Evolutionary conservation across 192 early-diverging fungal genomes (phyloP), one percentile per base, ranked within the genome.

Genomic region (Rhizophagus clarus): DNA sequence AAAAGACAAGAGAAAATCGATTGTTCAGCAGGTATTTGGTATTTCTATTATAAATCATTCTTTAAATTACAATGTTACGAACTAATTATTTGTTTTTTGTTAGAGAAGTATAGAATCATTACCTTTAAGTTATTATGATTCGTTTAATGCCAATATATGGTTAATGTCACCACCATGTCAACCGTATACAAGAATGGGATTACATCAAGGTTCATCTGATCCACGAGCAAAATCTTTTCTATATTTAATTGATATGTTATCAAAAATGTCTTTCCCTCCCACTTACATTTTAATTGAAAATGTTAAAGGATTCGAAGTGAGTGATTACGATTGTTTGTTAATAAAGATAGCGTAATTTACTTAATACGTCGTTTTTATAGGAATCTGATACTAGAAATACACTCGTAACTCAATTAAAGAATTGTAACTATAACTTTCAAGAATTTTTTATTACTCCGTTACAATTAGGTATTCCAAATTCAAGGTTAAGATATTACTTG

Each of bases 111-210:
- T 22, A 42, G 9, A n/a, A 42, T 40, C 22, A 34, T 37, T 37
- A 10, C 9, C 68, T 24, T 42, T 88, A 68, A 15, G 45, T 1
- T 49, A 47, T 45, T 47, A 49, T 70, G 24, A 77, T 40, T 42
- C 86, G 3, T 81, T 91, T 61, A 80, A 83, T 40, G 90, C 93
- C 17, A 90, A 95, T 80, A 86, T 94, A 31, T 94, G 92, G 92
- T 88, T 91, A 37, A 91, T 96, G 92, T 93, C 92, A 15, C 94
- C 94, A 79, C 94, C 93, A 9, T 95, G 93, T 84, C 94, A 96
- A 82, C 94, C 93, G 73, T 92, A 95, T 76, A 94, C 93, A 11
- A 86, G 93, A 37, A 90, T 89, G 67, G 94, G 94, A 20, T 83
- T 89, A 56, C 88, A 92, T 61, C 86, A 87, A 80, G 94, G 92